phyloP scores from a whole-genome alignment of 2,329 filamentous ascomycete species.

The Niveomyces coronatus region DNA sequence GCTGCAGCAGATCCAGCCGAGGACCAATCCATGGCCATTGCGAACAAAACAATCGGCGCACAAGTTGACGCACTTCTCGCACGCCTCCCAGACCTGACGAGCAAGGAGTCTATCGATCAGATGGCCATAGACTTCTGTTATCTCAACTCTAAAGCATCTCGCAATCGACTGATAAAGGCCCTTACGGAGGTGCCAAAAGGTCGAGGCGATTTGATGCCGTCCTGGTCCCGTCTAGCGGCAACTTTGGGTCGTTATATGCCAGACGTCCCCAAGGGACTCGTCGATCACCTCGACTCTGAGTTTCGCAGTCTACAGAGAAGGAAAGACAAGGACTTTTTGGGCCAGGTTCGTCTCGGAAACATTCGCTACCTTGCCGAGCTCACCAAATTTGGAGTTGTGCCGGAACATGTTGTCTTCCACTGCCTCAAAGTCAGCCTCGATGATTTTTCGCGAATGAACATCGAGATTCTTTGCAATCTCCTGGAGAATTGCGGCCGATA shows the following conservation, averaged over 20 bases:
- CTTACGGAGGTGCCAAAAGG: slow-evolving; percentile 93
- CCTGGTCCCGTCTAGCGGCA: slow-evolving; percentile 86
- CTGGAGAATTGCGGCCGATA: slow-evolving; percentile 96
- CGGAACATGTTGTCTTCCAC: slow-evolving; percentile 97
- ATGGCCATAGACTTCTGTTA: slow-evolving; percentile 96
- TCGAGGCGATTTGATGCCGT: slow-evolving; percentile 78
- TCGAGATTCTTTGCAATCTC: slow-evolving; percentile 94
- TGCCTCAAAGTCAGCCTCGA: slow-evolving; percentile 96
- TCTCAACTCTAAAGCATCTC: slow-evolving; percentile 93
- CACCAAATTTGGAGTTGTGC: slow-evolving; percentile 96
- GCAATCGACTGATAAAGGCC: slow-evolving; percentile 86
- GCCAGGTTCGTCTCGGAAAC: slow-evolving; percentile 85
- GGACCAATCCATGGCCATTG: slow-evolving; percentile 86
- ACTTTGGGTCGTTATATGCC: slow-evolving; percentile 90
- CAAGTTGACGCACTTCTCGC: slow-evolving; percentile 88
- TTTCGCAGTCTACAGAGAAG: slow-evolving; percentile 93
- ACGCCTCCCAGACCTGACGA: slow-evolving; percentile 81
- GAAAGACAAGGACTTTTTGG: slow-evolving; percentile 95
- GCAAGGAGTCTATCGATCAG: slow-evolving; percentile 85
- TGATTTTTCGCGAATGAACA: slow-evolving; percentile 97
- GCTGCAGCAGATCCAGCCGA: slow-evolving; percentile 48
- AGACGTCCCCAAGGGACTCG: slow-evolving; percentile 84
- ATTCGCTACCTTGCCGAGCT: slow-evolving; percentile 96
- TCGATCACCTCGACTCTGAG: slow-evolving; percentile 88
- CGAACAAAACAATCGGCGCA: slow-evolving; percentile 93